Conservation (phyloP, 75 land plant genomes). For the Pinus tabuliformis region DNA sequence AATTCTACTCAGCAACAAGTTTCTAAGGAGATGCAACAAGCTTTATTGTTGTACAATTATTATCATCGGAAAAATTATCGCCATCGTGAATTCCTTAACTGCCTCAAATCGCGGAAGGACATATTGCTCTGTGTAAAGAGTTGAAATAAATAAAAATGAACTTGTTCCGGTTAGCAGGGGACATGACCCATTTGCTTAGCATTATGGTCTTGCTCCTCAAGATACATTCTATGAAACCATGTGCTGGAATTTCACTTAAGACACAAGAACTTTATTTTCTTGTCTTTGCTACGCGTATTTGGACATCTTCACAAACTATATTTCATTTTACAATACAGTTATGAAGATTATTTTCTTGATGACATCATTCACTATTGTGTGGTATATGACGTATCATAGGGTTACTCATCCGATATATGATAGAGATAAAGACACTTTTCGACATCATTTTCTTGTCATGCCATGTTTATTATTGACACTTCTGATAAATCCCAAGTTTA, state of each 20-base stretch:
- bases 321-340: slow-evolving; percentile 72
- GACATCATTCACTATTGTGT: slow-evolving; percentile 71
- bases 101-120: too few relatives aligned
- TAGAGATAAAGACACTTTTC: slow-evolving; percentile 82
- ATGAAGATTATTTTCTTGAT: slow-evolving; percentile 83
- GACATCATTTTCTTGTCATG: slow-evolving; percentile 61
- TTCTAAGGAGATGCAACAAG: too few relatives aligned
- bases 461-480: slow-evolving; percentile 71
- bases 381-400: slow-evolving; percentile 85
- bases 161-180: too few relatives aligned
- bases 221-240: too few relatives aligned
- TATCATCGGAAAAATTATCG: too few relatives aligned
- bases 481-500: slow-evolving; percentile 68
- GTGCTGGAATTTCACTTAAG: slow-evolving; percentile 85
- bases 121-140: too few relatives aligned
- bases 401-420: slow-evolving; percentile 79
- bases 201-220: too few relatives aligned
- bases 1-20: too few relatives aligned
- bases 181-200: too few relatives aligned
- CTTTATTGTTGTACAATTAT: too few relatives aligned
- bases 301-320: slow-evolving; percentile 61
- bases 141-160: too few relatives aligned
- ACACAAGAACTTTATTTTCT: slow-evolving; percentile 80
- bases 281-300: slow-evolving; percentile 65
- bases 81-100: too few relatives aligned